Evolutionary conservation across 1,139 yeast genomes (phyloP), one percentile per base, ranked within the genome.

Genomic region (Yamadazyma jaroonii): DNA sequence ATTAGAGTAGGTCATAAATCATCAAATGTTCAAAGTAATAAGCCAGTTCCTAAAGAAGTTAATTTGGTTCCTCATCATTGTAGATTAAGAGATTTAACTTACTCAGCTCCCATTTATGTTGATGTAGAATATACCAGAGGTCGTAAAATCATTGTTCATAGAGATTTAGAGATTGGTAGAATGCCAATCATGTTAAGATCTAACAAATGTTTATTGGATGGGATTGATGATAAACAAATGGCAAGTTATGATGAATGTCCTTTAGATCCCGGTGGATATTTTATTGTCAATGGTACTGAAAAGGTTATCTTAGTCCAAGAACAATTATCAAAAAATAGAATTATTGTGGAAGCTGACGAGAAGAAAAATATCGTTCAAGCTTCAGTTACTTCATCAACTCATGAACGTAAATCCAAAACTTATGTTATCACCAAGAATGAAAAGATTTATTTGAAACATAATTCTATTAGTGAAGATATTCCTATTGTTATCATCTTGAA

Each of bases 151-250:
- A 87, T 90, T 47, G 79, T 87, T 68, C 92, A 89, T 52, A 77
- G 85, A 54, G 95, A 89, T 56, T 77, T 94, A 46, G 97, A 89
- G 56, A 90, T 92, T 43, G 99, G 98, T 29, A 77, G 96, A 54
- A 92, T 92, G 97, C 99, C 99, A 9, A 82, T 92, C 52, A 92
- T 92, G 99, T 72, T 92, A 50, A 74, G 97, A 53, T 85, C 96
- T 25, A 86, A 88, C 57, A 87, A 88, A 59, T 92, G 99, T 72
- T 80, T 87, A 33, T 68, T 92, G 45, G 80, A 81, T 49, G 95
- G 89, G 15, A 80, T 85, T 39, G 71, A 79, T 38, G 96, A 90
- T 50, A 61, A 69, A 32, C 84, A 79, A 51, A 92, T 94, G 97
- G 97, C 98, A 1, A 67, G 67, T 30, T 72, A 86, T 51, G 85